Conservation (phyloP, 192 early-diverging fungal species). For the Coemansia sp. region DNA sequence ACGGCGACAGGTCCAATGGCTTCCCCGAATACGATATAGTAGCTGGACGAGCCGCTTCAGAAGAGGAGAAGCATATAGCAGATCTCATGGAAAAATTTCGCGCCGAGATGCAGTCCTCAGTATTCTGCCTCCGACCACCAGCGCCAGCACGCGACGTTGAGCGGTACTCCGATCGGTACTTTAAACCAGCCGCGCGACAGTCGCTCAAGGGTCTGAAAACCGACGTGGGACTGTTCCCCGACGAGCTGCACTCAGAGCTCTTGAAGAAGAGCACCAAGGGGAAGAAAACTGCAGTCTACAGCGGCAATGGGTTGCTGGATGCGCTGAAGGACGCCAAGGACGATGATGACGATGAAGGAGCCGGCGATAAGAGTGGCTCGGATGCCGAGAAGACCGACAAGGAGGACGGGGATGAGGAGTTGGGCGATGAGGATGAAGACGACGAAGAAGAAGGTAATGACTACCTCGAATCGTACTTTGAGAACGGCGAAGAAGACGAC, state of each 20-base stretch:
- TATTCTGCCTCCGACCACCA: constrained; percentile 44
- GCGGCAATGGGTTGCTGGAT: constrained; percentile 18
- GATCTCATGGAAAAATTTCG: constrained; percentile 30
- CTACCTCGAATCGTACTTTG: constrained; percentile 54
- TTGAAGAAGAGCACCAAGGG: constrained; percentile 30
- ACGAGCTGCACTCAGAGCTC: constrained; percentile 43
- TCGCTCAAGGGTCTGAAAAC: constrained; percentile 43
- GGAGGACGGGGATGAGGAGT: constrained; percentile 22
- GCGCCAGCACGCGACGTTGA: constrained; percentile 38
- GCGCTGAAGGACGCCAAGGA: constrained; percentile 32
- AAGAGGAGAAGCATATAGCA: constrained; percentile 35
- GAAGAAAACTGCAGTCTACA: constrained; percentile 11
- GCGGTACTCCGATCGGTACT: constrained; percentile 50
- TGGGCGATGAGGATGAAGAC: constrained; percentile 30
- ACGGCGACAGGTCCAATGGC: constrained; percentile 1
- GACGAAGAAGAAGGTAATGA: constrained; percentile 51
- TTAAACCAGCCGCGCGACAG: constrained; percentile 2
- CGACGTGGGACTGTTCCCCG: constrained; percentile 37
- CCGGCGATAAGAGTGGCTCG: constrained; percentile 11
- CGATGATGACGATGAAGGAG: constrained; percentile 22
- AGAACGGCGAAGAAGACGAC: constrained; percentile 54
- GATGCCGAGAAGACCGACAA: constrained; percentile 11
- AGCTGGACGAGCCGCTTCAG: constrained; percentile 9
- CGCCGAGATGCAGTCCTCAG: constrained; percentile 18
- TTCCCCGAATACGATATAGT: constrained; percentile 35